Evolutionary conservation across 805 yeast genomes (phyloP), one percentile per base, ranked within the genome.

Genomic region (Suhomyces emberorum): DNA sequence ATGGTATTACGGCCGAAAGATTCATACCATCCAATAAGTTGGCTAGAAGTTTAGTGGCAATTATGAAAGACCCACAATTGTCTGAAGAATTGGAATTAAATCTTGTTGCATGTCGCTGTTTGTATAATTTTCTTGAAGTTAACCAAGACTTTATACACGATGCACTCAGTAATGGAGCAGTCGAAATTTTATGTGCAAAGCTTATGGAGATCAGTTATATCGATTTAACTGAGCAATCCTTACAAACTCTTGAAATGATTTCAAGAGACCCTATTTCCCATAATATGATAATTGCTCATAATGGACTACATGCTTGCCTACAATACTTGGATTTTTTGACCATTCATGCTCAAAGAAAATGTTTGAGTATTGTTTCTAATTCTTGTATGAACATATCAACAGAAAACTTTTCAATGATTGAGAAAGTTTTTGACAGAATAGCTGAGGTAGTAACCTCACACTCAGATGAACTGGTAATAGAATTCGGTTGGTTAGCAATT

Each of bases 141-240:
- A 74, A 81, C 46, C 77, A 78, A 11, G 82, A 82, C 30, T 76
- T 79, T 30, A 73, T 80, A 5, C 71, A 73, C 35, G 74, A 71
- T 23, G 80, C 87, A 3, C 80, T 87, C 2, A 65, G 72, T 15
- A 76, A 76, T 12, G 82, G 83, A 26, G 83, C 81, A 0, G 72
- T 88, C 6, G 81, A 78, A 29, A 78, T 76, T 0, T 65, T 93
- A 17, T 76, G 83, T 46, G 63, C 69, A 4, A 84, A 83, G 42
- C 58, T 93, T 24, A 51, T 76, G 39, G 95, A 87, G 43, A 81
- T 91, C 12, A 78, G 80, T 37, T 89, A 77, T 53, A 89, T 91
- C 36, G 98, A 91, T 55, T 66, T 91, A 36, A 95, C 96, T 0
- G 98, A 91, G 54, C 96, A 89, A 59, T 88, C 88, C 0, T 61